Evolutionary conservation across 2,329 filamentous ascomycete genomes (phyloP).

Genomic region (Epichloe sibirici): DNA sequence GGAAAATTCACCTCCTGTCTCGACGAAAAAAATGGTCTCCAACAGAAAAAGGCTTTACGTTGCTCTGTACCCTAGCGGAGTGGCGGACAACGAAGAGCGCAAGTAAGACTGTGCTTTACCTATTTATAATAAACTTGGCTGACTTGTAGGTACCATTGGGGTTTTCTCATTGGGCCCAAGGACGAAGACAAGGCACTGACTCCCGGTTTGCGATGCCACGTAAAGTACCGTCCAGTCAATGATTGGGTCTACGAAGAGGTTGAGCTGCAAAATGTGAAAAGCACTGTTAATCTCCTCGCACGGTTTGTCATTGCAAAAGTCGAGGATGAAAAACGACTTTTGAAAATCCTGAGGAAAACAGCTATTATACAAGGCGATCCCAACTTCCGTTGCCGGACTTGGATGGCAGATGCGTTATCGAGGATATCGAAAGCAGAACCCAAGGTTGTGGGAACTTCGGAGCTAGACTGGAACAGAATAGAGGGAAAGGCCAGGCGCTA

Average conservation of each 20-base stretch:
- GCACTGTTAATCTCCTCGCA: conserved; percentile 20
- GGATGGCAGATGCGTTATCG: conserved; percentile 23
- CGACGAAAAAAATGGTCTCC: conserved; percentile 6
- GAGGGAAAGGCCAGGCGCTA: conserved; percentile 23
- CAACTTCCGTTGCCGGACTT: conserved; percentile 27
- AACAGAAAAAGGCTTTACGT: conserved; percentile 21
- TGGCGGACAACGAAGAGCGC: conserved; percentile 12
- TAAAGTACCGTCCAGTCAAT: conserved; percentile 14
- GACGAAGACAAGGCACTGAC: conserved; percentile 10
- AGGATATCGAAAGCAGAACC: conserved; percentile 21
- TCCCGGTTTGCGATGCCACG: conserved; percentile 20
- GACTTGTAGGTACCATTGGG: conserved; percentile 17
- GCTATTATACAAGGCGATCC: conserved; percentile 22
- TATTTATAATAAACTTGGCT: not conserved
- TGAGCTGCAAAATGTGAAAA: conserved; percentile 9
- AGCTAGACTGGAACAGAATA: conserved; percentile 25
- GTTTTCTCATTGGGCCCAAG: conserved; percentile 19
- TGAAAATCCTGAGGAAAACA: conserved; percentile 18
- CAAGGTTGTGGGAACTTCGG: conserved; percentile 23
- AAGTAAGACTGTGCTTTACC: conserved; percentile 9
- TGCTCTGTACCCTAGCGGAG: conserved; percentile 18
- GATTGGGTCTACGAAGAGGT: conserved; percentile 18
- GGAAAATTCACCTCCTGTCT: not conserved
- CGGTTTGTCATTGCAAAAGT: conserved; percentile 28
- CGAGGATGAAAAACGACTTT: conserved; percentile 19